Percentiles rank a stretch among this genome's conserved stretches.
phyloP scores from a whole-genome alignment of 2,329 filamentous ascomycete genomes.

The Colletotrichum aenigma region DNA sequence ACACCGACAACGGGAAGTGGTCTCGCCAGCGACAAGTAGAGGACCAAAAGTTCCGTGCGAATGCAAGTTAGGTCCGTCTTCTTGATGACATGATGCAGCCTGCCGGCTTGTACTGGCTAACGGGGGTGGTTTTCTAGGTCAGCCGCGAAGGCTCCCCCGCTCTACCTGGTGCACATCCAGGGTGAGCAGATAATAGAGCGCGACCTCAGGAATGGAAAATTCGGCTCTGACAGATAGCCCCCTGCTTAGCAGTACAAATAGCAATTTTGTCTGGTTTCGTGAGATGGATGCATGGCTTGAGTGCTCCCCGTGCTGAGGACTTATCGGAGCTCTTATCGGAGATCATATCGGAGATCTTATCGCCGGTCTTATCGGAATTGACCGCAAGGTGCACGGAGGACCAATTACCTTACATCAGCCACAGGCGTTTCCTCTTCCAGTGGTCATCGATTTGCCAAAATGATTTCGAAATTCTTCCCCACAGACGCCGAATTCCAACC shows the following conservation, averaged over 20 bases:
- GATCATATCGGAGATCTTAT: not conserved
- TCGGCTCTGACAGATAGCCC: not conserved
- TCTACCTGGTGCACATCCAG: not conserved
- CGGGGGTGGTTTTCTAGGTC: not conserved
- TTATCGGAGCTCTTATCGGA: not conserved
- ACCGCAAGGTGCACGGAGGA: not conserved
- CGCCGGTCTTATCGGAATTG: too few relatives aligned
- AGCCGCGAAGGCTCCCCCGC: not conserved
- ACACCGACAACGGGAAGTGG: too few relatives aligned
- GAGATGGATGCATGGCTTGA: not conserved
- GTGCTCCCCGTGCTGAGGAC: not conserved
- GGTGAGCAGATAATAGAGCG: not conserved
- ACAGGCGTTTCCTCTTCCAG: not conserved
- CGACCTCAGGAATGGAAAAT: not conserved
- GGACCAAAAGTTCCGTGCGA: not conserved
- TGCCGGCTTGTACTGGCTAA: not conserved
- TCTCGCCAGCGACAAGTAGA: too few relatives aligned
- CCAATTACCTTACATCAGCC: too few relatives aligned
- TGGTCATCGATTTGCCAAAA: not conserved
- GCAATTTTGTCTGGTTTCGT: not conserved
- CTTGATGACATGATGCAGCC: not conserved
- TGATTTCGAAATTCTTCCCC: not conserved
- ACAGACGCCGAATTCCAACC: not conserved
- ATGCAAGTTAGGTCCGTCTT: not conserved
- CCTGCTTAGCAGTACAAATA: not conserved